These are phyloP conservation scores for Strigomonas galati DNA, from an alignment of 208 protist genomes.

Conservation along the genomic window DNA sequence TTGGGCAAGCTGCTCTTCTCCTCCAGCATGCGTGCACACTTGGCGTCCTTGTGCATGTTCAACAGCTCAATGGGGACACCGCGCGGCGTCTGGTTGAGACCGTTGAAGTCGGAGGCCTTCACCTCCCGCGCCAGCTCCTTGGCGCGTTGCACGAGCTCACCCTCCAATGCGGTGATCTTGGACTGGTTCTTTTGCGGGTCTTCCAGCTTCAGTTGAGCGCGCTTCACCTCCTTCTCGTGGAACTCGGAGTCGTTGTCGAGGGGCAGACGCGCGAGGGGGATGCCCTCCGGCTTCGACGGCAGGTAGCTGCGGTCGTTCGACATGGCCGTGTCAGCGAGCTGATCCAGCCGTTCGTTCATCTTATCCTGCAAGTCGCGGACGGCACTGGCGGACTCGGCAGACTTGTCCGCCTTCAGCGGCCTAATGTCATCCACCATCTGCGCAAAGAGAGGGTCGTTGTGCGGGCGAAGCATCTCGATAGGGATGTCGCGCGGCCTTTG, in stretches of 20 bases:
- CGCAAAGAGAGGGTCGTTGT: slow-evolving; percentile 55
- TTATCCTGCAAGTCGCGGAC: slow-evolving; percentile 39
- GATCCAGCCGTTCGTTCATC: slow-evolving; percentile 64
- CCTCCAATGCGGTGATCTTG: slow-evolving; percentile 52
- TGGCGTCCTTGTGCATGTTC: slow-evolving; percentile 49
- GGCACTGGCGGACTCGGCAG: slow-evolving; percentile 1
- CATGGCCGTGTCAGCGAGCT: slow-evolving; percentile 52
- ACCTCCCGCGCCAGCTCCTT: slow-evolving; percentile 44
- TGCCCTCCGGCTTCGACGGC: slow-evolving; percentile 36
- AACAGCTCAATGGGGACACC: slow-evolving; percentile 71
- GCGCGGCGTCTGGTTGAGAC: slow-evolving; percentile 33
- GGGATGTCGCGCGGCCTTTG: slow-evolving; percentile 42
- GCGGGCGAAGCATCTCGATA: slow-evolving; percentile 40
- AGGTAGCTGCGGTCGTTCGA: slow-evolving; percentile 66
- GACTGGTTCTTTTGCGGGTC: slow-evolving; percentile 47
- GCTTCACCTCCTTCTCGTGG: slow-evolving; percentile 51
- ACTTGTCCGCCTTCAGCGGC: slow-evolving; percentile 30
- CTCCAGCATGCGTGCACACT: slow-evolving; percentile 45
- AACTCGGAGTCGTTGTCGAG: slow-evolving; percentile 60
- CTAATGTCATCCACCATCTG: slow-evolving; percentile 57
- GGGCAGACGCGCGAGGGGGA: slow-evolving; percentile 51
- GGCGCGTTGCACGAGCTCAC: slow-evolving; percentile 43
- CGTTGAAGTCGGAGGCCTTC: slow-evolving; percentile 49
- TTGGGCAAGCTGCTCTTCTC: slow-evolving; percentile 25
- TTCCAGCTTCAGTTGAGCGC: slow-evolving; percentile 49